Conservation (phyloP, 495 filamentous ascomycete species). For the Aspergillus conjunctus region DNA sequence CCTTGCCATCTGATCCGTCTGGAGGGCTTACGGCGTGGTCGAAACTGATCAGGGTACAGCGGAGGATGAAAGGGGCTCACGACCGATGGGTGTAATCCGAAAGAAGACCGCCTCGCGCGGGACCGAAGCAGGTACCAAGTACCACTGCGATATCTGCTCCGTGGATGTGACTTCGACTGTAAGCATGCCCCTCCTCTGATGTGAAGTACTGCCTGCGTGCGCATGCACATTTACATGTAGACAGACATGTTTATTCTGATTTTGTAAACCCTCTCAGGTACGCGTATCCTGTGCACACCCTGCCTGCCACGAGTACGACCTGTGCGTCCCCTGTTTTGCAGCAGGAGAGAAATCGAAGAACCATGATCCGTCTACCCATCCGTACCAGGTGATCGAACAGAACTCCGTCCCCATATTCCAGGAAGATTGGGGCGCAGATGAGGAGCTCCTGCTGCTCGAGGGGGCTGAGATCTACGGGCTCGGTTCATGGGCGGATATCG, state of each 20-base stretch:
- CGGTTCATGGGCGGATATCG: slow-evolving; percentile 96
- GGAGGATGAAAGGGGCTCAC: slow-evolving; percentile 48
- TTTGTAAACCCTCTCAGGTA: slow-evolving; percentile 57
- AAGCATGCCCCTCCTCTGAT: slow-evolving; percentile 32
- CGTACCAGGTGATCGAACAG: slow-evolving; percentile 93
- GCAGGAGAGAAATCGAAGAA: slow-evolving; percentile 72
- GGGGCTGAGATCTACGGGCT: slow-evolving; percentile 97
- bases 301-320: slow-evolving; percentile 89
- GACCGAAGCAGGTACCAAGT: slow-evolving; percentile 90
- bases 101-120: slow-evolving; percentile 91
- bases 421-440: slow-evolving; percentile 94
- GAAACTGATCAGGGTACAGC: slow-evolving; percentile 38
- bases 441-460: slow-evolving; percentile 89
- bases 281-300: slow-evolving; percentile 87
- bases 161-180: slow-evolving; percentile 95
- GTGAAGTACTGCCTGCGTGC: background rate
- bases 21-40: slow-evolving; percentile 37
- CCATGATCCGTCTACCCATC: slow-evolving; percentile 82
- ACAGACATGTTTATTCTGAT: background rate
- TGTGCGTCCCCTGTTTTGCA: slow-evolving; percentile 94
- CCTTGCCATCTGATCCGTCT: slow-evolving; percentile 36
- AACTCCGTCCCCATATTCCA: slow-evolving; percentile 97
- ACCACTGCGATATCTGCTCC: slow-evolving; percentile 93
- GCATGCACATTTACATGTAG: background rate
- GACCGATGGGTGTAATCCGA: slow-evolving; percentile 87